phyloP scores from a whole-genome alignment of 140 eudicot species.

The Senecio squalidus region DNA sequence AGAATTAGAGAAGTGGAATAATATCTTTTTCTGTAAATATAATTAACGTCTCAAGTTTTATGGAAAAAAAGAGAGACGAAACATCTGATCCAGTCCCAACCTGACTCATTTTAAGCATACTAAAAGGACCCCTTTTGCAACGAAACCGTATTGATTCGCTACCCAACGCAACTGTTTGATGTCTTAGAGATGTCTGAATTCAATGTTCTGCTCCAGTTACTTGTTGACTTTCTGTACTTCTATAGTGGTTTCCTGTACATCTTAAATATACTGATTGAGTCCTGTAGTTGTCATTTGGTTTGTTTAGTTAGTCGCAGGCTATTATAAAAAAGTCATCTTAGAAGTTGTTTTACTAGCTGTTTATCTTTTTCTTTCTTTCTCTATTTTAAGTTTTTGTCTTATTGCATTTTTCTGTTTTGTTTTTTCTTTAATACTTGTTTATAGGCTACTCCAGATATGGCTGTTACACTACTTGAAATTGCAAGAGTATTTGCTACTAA shows the following conservation, averaged over 20 bases:
- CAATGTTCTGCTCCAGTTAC: background rate
- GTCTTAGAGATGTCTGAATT: too few relatives aligned
- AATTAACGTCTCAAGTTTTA: too few relatives aligned
- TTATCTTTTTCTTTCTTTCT: background rate
- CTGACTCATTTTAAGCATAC: too few relatives aligned
- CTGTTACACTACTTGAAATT: conserved; percentile 95
- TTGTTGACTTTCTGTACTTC: conserved; percentile 9
- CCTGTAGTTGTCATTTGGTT: background rate
- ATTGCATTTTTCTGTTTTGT: background rate
- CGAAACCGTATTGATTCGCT: too few relatives aligned
- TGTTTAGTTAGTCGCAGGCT: conserved; percentile 4
- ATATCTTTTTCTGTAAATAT: too few relatives aligned
- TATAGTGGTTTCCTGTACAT: background rate
- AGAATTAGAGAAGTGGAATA: too few relatives aligned
- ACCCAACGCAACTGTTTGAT: too few relatives aligned
- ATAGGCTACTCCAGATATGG: conserved; percentile 99
- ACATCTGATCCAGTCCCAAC: too few relatives aligned
- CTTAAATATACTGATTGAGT: background rate
- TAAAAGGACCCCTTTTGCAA: too few relatives aligned
- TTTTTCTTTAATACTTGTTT: conserved; percentile 7
- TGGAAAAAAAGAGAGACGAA: too few relatives aligned
- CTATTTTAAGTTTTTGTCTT: background rate
- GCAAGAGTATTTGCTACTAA: conserved; percentile 97
- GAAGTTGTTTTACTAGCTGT: too few relatives aligned
- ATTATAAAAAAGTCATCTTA: too few relatives aligned